Evolutionary conservation across 495 filamentous ascomycete species (phyloP), one percentile per base, ranked within the genome.

Genomic region (Aspergillus campestris): DNA sequence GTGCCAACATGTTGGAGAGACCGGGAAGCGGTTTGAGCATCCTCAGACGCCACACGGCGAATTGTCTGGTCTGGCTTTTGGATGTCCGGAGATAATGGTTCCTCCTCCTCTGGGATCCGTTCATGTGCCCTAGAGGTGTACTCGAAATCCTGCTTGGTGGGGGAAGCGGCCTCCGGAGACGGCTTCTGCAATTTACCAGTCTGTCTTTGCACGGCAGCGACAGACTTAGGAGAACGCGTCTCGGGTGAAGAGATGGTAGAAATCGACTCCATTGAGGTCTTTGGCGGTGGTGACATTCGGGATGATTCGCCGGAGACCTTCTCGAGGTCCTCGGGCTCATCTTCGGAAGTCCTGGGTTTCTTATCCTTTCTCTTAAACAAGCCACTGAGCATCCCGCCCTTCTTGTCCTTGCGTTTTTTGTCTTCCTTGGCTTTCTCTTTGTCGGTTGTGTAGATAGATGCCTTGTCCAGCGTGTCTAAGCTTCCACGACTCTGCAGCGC

Each of bases 321-420:
- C 45, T 84, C 80, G 12, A 51, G 48, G 2, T 72, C 67, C 24
- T 87, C 84, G 8, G 75, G 70, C 41, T 85, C 84, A 36, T 86
- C 81, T 40, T 87, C 84, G 7, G 73, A 70, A 35, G 72, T 64
- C 52, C 82, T 85, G 43, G 69, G 69, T 60, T 87, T 96, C 72
- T 89, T 95, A 51, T 95, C 87, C 56, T 94, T 95, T 44, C 88
- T 75, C 56, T 94, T 96, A 75, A 99, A 99, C 54, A 97, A 75
- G 34, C 89, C 90, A 55, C 89, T 89, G 39, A 99, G 81, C 66
- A 91, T 94, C 39, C 89, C 86, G 10, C 81, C 74, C 59, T 92
- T 95, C 71, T 95, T 94, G 46, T 95, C 86, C 56, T 91, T 91
- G 37, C 84, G 84, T 59, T 88, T 94, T 64, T 86, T 88, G 40